phyloP scores from a whole-genome alignment of 345 rosid species.

The Cochlearia excelsa region DNA sequence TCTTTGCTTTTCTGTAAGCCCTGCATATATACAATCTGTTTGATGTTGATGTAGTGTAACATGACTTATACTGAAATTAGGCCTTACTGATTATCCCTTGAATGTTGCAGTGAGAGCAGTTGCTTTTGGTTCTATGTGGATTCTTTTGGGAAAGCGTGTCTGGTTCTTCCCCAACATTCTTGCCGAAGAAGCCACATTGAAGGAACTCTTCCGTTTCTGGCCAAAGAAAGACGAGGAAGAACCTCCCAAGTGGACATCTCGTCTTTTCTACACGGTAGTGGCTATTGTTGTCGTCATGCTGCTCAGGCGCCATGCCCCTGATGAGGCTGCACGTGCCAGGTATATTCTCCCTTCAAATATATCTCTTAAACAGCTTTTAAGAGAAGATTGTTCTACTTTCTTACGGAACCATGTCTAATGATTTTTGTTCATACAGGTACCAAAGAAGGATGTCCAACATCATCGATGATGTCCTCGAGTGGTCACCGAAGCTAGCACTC shows the following conservation, averaged over 20 bases:
- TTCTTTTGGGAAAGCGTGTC: constrained; percentile 81
- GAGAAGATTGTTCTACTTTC: too few species aligned
- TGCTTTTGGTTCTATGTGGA: constrained; percentile 69
- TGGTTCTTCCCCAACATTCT: constrained; percentile 99
- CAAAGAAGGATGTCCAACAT: too few species aligned
- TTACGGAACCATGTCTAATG: too few species aligned
- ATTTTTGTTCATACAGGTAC: too few species aligned
- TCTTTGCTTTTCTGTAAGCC: constrained; percentile 73
- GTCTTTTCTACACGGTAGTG: constrained; percentile 76
- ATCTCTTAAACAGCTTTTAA: too few species aligned
- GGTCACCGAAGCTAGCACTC: too few species aligned
- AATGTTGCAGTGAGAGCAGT: constrained; percentile 77
- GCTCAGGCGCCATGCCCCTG: constrained; percentile 97
- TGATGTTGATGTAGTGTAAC: not conserved
- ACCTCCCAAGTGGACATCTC: constrained; percentile 90
- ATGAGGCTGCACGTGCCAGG: constrained; percentile 99
- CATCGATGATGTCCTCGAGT: too few species aligned
- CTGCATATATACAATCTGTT: not conserved
- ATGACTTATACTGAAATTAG: constrained; percentile 21
- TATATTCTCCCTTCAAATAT: constrained; percentile 24
- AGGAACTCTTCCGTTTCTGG: constrained; percentile 95
- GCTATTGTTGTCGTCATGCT: constrained; percentile 75
- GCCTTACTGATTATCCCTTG: constrained; percentile 10
- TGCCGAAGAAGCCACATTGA: constrained; percentile 97
- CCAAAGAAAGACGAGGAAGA: constrained; percentile 98